A percentile compares a stretch with the other conserved stretches of the same genome.
Conservation (phyloP, 148 eudicot species). For the Bassia scoparia region DNA sequence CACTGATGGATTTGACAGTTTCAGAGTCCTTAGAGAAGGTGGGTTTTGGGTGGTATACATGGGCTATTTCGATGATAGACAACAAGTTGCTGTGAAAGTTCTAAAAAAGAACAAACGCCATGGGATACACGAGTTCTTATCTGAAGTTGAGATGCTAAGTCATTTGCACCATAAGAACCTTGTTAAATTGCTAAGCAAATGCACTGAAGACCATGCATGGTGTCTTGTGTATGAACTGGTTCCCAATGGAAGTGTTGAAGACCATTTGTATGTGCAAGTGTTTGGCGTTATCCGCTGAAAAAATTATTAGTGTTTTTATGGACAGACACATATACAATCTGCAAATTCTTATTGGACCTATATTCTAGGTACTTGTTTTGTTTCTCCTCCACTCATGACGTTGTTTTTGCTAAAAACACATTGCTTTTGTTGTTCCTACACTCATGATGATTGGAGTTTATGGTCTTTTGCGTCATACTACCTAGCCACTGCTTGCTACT, state of each 20-base stretch:
- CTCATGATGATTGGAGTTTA: no score
- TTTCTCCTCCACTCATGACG: no score
- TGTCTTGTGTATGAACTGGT: slow-evolving; percentile 88
- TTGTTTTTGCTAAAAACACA: no score
- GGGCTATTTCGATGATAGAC: slow-evolving; percentile 67
- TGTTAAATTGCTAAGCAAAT: slow-evolving; percentile 84
- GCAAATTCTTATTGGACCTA: no score
- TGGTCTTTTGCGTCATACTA: no score
- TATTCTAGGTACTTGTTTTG: no score
- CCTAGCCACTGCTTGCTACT: no score
- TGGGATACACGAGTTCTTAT: slow-evolving; percentile 84
- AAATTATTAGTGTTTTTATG: no score
- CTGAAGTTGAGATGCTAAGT: slow-evolving; percentile 97
- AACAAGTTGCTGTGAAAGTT: slow-evolving; percentile 83
- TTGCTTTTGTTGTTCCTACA: no score
- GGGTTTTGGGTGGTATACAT: slow-evolving; percentile 91
- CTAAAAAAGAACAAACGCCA: slow-evolving; percentile 79
- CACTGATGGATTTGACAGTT: slow-evolving; percentile 54
- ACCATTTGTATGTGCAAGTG: slow-evolving; percentile 93
- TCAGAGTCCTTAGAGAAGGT: slow-evolving; percentile 82
- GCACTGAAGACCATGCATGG: slow-evolving; percentile 59
- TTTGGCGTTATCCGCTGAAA: no score
- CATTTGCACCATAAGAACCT: slow-evolving; percentile 86
- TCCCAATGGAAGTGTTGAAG: slow-evolving; percentile 96
- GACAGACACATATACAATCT: no score